phyloP scores from a whole-genome alignment of 768 basidiomycete genomes.

The Infundibulicybe gibba region DNA sequence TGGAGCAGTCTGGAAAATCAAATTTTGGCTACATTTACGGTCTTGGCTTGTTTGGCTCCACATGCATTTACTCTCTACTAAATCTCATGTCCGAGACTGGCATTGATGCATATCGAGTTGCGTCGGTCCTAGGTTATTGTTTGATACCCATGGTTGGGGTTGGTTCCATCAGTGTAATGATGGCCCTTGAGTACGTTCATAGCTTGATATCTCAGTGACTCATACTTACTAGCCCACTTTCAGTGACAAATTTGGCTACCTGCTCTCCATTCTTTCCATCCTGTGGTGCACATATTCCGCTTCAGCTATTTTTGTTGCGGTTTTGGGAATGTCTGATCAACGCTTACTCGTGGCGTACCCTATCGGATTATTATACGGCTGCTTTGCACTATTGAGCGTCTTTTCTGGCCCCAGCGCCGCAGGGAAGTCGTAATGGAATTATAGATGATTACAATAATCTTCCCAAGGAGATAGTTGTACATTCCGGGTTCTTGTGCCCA shows the following conservation, averaged over 20 bases:
- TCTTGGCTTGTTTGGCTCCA: conserved; percentile 90
- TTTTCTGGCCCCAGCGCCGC: conserved; percentile 51
- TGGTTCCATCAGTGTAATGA: conserved; percentile 81
- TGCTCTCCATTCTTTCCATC: conserved; percentile 79
- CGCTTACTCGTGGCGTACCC: conserved; percentile 95
- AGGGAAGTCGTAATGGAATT: conserved; percentile 19
- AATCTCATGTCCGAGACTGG: conserved; percentile 96
- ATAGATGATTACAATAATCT: background rate
- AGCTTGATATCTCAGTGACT: conserved; percentile 4
- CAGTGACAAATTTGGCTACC: conserved; percentile 83
- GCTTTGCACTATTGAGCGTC: conserved; percentile 89
- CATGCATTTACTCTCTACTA: conserved; percentile 89
- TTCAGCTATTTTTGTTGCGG: conserved; percentile 92
- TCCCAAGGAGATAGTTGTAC: background rate
- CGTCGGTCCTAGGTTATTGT: conserved; percentile 95
- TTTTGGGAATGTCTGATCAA: conserved; percentile 94
- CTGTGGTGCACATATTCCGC: conserved; percentile 98
- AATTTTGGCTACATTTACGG: conserved; percentile 99
- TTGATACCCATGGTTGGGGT: conserved; percentile 95
- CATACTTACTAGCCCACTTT: conserved; percentile 6
- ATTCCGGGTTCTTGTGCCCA: background rate
- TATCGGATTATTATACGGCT: conserved; percentile 89
- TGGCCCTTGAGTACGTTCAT: conserved; percentile 78
- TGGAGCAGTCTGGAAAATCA: conserved; percentile 86
- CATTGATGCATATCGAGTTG: conserved; percentile 93